These are phyloP conservation scores for Liriodendron chinense DNA, from an alignment of 164 flowering plant genomes.

Conservation along the genomic window DNA sequence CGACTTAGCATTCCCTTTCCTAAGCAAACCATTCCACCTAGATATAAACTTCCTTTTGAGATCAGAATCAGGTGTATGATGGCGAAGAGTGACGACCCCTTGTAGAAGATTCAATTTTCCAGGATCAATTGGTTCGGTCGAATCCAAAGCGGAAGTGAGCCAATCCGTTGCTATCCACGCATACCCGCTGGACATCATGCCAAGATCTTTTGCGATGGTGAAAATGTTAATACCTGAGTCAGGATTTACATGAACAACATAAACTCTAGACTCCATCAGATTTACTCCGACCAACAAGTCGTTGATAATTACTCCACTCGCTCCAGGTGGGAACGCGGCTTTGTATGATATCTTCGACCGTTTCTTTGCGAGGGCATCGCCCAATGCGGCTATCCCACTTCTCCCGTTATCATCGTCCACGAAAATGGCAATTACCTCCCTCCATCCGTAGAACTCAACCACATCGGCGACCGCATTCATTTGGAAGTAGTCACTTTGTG, in stretches of 20 bases:
- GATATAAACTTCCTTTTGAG: constrained; percentile 44
- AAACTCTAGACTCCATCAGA: constrained; percentile 84
- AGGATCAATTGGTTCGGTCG: constrained; percentile 29
- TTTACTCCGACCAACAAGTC: constrained; percentile 52
- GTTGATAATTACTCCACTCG: constrained; percentile 34
- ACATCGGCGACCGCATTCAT: constrained; percentile 82
- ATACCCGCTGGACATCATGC: constrained; percentile 66
- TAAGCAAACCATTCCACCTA: constrained; percentile 44
- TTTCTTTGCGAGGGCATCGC: constrained; percentile 70
- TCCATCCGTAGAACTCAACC: constrained; percentile 63
- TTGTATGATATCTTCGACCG: constrained; percentile 74
- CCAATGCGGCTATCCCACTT: constrained; percentile 65
- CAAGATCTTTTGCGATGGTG: constrained; percentile 53
- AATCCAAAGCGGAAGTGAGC: constrained; percentile 77
- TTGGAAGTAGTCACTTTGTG: constrained; percentile 74
- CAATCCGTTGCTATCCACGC: constrained; percentile 97
- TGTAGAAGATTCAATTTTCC: constrained; percentile 51
- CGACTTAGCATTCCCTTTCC: constrained; percentile 21
- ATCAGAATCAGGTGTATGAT: constrained; percentile 62
- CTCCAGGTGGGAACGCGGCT: constrained; percentile 64
- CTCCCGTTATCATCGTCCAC: constrained; percentile 91
- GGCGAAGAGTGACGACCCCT: constrained; percentile 84
- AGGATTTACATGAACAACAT: constrained; percentile 80
- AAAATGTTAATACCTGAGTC: constrained; percentile 63
- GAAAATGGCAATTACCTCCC: constrained; percentile 75